Conservation (phyloP, 2,329 filamentous ascomycete genomes). For the Fusarium nygamai region DNA sequence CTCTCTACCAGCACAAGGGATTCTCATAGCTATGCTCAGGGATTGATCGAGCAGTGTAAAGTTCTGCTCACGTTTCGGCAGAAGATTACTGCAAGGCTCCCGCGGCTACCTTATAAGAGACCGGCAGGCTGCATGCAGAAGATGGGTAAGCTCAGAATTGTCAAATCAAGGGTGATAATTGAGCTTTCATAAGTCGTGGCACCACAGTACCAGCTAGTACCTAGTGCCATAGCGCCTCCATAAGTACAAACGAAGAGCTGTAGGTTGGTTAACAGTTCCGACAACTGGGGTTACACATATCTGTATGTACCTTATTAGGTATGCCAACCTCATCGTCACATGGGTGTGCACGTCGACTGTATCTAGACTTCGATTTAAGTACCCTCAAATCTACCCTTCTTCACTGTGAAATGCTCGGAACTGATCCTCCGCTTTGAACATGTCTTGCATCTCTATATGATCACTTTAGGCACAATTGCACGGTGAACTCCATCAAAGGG, state of each 20-base stretch:
- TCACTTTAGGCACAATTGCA: not conserved
- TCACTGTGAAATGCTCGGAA: not conserved
- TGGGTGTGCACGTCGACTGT: not conserved
- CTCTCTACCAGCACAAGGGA: not conserved
- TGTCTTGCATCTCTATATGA: not conserved
- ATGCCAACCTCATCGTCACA: not conserved
- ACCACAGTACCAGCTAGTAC: not conserved
- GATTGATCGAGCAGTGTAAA: not conserved
- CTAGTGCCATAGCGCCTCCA: not conserved
- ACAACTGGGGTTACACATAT: not conserved
- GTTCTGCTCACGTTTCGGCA: not conserved
- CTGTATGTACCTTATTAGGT: not conserved
- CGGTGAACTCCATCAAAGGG: constrained; percentile 5
- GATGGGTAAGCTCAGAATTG: not conserved
- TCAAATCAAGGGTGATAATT: constrained; percentile 5
- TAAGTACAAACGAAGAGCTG: not conserved
- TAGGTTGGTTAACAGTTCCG: not conserved
- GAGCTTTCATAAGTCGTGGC: not conserved
- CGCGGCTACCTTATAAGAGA: not conserved
- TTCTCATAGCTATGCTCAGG: not conserved
- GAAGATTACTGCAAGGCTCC: not conserved
- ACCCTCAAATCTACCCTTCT: not conserved
- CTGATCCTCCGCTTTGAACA: not conserved
- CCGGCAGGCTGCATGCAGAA: constrained; percentile 7
- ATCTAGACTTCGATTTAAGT: not conserved